Base-by-base conservation (phyloP, 2,329 filamentous ascomycete genomes). In the Stenocarpella maydis region DNA sequence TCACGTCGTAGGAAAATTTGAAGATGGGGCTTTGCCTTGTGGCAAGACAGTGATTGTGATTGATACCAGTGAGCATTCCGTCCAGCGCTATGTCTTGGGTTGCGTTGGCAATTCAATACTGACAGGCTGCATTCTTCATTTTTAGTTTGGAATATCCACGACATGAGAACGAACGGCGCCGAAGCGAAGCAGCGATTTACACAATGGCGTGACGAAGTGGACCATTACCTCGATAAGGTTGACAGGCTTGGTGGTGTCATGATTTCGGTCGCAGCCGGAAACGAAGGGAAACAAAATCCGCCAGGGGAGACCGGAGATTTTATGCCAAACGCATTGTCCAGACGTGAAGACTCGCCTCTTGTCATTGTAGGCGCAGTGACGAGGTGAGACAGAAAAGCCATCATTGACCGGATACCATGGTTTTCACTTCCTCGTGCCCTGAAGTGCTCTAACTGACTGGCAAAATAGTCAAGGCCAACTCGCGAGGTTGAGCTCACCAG, bases 351-450 rank as follows among this genome's bases (percentile, higher is more conserved):
- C 52, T 66, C 68, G 7, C 63, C 68, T 19, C 43, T 60, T 6
- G 26, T 69, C 10, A 60, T 69, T 12, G 53, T 66, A n/a, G 68
- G 68, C 12, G 61, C 68, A 9, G 68, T 67, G 14, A 69, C 39
- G 10, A 61, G 55, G 55, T 61, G 26, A 61, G 55, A 31, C 17
- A 10, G 17, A 9, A 2, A 24, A 9, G 4, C 21, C 1, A 3
- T 14, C 8, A 12, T 4, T 3, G 5, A 39, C 3, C 34, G 41
- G n/a, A 17, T 7, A 15, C 37, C n/a, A 21, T 45, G 7, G 15
- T 8, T 1, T 10, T 17, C 21, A 14, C 9, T 1, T 4, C 15
- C 12, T 2, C 4, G 5, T 28, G 19, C n/a, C 2, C 31, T 34
- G 31, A n/a, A 15, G 17, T n/a, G n/a, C n/a, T 17, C 39, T 61